Conservation (phyloP, 345 rosid genomes). For the Dipteronia sinensis region DNA sequence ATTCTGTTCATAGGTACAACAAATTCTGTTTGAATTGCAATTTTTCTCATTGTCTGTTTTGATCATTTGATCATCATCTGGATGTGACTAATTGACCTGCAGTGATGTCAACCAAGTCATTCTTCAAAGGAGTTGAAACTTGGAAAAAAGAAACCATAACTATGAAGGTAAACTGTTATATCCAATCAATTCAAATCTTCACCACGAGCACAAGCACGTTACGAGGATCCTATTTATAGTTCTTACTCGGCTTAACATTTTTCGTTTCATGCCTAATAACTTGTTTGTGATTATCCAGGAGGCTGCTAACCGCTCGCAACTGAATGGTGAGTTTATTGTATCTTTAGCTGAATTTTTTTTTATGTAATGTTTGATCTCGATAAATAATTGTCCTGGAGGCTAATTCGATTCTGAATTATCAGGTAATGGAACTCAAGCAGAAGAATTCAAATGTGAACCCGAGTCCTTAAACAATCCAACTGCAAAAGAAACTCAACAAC, state of each 20-base stretch:
- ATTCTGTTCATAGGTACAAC: constrained; percentile 38
- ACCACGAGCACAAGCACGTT: no score
- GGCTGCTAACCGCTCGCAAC: constrained; percentile 23
- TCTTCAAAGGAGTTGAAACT: constrained; percentile 51
- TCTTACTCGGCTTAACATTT: background rate
- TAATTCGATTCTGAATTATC: background rate
- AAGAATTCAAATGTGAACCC: constrained; percentile 27
- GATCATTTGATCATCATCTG: background rate
- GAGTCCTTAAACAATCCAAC: constrained; percentile 17
- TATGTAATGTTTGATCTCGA: background rate
- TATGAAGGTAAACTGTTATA: constrained; percentile 27
- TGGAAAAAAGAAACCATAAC: constrained; percentile 51
- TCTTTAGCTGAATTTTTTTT: no score
- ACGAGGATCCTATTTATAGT: no score
- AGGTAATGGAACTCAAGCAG: constrained; percentile 25
- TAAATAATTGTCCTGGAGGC: background rate
- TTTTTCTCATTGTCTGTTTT: background rate
- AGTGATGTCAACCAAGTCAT: constrained; percentile 49
- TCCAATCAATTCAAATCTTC: no score
- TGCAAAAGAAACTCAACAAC: constrained; percentile 14
- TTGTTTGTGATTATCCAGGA: constrained; percentile 28
- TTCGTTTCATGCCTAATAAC: background rate
- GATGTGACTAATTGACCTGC: background rate
- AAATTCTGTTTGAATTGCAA: background rate
- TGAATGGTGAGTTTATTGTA: constrained; percentile 28